Percentiles rank a stretch among this genome's conserved stretches.
These are phyloP conservation scores for Pezicula carpinea DNA, from an alignment of 2,329 filamentous ascomycete genomes.

Conservation along the genomic window DNA sequence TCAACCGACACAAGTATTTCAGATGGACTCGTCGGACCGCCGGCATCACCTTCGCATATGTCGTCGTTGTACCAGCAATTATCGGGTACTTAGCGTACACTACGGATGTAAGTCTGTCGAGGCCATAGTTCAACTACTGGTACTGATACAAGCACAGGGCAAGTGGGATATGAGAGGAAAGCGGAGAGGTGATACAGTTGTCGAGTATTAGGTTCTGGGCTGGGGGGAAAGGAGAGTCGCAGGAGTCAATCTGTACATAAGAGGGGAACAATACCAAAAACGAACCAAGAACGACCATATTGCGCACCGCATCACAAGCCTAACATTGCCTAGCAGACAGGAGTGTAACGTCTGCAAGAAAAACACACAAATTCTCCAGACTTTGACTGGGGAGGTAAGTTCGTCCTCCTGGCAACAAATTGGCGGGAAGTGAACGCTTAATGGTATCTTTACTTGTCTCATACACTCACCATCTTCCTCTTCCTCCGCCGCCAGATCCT, in stretches of 20 bases:
- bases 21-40: conserved; percentile 85
- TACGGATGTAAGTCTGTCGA: conserved; percentile 70
- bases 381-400: neutral
- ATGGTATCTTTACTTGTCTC: conserved; percentile 15
- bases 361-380: no score
- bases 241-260: conserved; percentile 1
- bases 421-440: neutral
- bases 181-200: conserved; percentile 78
- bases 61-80: conserved; percentile 65
- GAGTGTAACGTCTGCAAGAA: no score
- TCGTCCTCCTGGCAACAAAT: neutral
- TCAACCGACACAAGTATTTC: conserved; percentile 91
- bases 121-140: conserved; percentile 7
- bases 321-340: no score
- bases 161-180: conserved; percentile 83
- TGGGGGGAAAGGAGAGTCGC: conserved; percentile 11
- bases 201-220: conserved; percentile 58
- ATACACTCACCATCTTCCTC: conserved; percentile 33
- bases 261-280: neutral
- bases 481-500: conserved; percentile 39
- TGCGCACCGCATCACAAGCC: no score
- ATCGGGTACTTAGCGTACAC: conserved; percentile 70
- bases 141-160: conserved; percentile 53
- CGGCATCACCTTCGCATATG: conserved; percentile 73
- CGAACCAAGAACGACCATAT: neutral